These are phyloP conservation scores for Pseudocercospora fuligena DNA, from an alignment of 2,329 filamentous ascomycete species.

Conservation along the genomic window DNA sequence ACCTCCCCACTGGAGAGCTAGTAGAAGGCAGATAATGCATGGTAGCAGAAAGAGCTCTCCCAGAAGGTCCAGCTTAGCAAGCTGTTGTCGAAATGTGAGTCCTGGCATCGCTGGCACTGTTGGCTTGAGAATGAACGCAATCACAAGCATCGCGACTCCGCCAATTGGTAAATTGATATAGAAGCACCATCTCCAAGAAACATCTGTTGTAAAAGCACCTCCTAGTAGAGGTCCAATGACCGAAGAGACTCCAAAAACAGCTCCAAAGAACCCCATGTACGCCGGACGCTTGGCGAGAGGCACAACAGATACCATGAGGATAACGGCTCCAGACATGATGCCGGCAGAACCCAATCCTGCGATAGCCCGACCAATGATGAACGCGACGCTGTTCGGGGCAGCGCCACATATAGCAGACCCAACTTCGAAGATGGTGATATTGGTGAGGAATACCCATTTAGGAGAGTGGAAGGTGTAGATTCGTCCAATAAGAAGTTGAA, in stretches of 20 bases:
- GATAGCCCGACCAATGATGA: slow-evolving; percentile 50
- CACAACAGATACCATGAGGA: slow-evolving; percentile 52
- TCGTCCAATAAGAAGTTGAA: slow-evolving; percentile 54
- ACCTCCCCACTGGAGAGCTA: slow-evolving; percentile 57
- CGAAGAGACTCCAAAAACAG: slow-evolving; percentile 44
- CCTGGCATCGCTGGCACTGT: slow-evolving; percentile 26
- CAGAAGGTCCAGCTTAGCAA: slow-evolving; percentile 50
- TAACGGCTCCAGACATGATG: slow-evolving; percentile 39
- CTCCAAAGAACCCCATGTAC: slow-evolving; percentile 45
- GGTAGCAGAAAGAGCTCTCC: slow-evolving; percentile 49
- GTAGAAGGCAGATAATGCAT: slow-evolving; percentile 49
- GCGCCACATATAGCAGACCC: slow-evolving; percentile 61
- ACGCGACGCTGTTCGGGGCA: slow-evolving; percentile 41
- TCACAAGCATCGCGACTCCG: slow-evolving; percentile 43
- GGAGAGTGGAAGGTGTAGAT: slow-evolving; percentile 52
- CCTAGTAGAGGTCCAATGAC: slow-evolving; percentile 52
- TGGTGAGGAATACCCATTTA: slow-evolving; percentile 44
- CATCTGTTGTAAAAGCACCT: slow-evolving; percentile 49
- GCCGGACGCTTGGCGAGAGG: slow-evolving; percentile 48
- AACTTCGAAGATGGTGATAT: slow-evolving; percentile 57
- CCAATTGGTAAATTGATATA: slow-evolving; percentile 52
- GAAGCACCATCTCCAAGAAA: slow-evolving; percentile 44
- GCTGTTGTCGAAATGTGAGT: slow-evolving; percentile 43
- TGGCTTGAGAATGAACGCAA: slow-evolving; percentile 48
- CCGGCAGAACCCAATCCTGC: slow-evolving; percentile 49